Evolutionary conservation across 2,329 filamentous ascomycete genomes (phyloP).

Genomic region (Volutella citrinella): DNA sequence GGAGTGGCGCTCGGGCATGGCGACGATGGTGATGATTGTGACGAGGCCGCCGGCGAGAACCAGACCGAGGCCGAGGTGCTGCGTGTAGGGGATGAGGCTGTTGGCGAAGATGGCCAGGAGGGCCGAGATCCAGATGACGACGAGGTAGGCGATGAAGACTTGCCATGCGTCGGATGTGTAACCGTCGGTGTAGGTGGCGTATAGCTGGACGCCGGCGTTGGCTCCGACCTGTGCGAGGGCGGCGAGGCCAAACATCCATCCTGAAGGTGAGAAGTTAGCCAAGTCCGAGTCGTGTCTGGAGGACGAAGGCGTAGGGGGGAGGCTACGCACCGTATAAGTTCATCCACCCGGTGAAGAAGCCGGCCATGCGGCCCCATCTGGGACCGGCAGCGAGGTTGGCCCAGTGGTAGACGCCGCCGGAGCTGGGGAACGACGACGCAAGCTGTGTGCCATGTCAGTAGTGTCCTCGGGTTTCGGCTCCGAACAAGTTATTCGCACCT

Average conservation of each 20-base stretch:
- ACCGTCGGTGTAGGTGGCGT: slow-evolving; percentile 15
- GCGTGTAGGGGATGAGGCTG: slow-evolving; percentile 20
- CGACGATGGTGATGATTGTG: slow-evolving; percentile 20
- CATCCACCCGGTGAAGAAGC: slow-evolving; percentile 25
- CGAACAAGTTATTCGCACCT: slow-evolving; percentile 13
- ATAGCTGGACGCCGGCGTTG: slow-evolving; percentile 21
- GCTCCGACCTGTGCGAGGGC: slow-evolving; percentile 22
- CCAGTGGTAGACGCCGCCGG: slow-evolving; percentile 24
- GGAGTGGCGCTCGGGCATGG: slow-evolving; percentile 18
- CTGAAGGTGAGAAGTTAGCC: too few relatives aligned
- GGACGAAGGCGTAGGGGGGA: too few relatives aligned
- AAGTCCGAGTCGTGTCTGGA: too few relatives aligned
- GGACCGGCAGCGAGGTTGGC: slow-evolving; percentile 21
- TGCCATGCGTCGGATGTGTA: slow-evolving; percentile 19
- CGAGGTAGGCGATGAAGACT: slow-evolving; percentile 20
- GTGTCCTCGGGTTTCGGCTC: too few relatives aligned
- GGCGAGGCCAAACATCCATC: slow-evolving; percentile 27
- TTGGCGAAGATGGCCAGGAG: slow-evolving; percentile 20
- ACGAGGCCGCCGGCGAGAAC: slow-evolving; percentile 20
- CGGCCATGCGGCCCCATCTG: slow-evolving; percentile 19
- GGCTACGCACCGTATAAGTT: slow-evolving; percentile 27
- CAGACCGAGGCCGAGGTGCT: slow-evolving; percentile 20
- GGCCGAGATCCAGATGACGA: slow-evolving; percentile 19
- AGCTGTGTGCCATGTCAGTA: slow-evolving; percentile 7
- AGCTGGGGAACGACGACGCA: slow-evolving; percentile 21